These are phyloP conservation scores for Oligophagozyma castellii DNA, from an alignment of 1,139 yeast genomes.

Conservation along the genomic window DNA sequence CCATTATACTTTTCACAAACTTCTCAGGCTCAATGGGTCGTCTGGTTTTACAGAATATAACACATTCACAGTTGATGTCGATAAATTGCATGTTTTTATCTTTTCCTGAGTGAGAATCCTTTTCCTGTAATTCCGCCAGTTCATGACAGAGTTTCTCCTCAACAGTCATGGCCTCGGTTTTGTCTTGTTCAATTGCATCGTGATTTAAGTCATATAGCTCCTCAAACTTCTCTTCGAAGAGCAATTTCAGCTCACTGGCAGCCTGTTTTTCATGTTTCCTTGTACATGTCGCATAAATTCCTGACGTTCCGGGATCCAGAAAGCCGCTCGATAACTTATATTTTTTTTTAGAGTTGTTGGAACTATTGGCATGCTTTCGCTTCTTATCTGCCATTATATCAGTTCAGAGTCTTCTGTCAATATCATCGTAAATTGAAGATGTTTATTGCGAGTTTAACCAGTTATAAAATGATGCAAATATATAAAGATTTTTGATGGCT, in stretches of 20 bases:
- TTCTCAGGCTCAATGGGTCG: conserved; percentile 67
- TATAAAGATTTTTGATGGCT: too few relatives aligned
- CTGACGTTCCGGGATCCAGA: conserved; percentile 65
- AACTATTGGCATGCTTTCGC: conserved; percentile 4
- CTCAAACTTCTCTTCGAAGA: conserved; percentile 46
- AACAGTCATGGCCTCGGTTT: conserved; percentile 35
- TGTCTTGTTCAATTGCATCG: conserved; percentile 25
- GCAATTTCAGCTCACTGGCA: conserved; percentile 51
- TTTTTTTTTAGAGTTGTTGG: conserved; percentile 8
- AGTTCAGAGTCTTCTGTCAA: background rate
- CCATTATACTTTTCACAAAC: conserved; percentile 50
- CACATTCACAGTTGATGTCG: conserved; percentile 71
- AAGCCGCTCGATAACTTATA: conserved; percentile 19
- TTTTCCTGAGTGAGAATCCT: conserved; percentile 20
- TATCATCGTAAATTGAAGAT: too few relatives aligned
- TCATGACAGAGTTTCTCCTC: conserved; percentile 70
- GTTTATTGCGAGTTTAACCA: too few relatives aligned
- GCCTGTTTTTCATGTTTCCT: conserved; percentile 68
- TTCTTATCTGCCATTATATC: conserved; percentile 4
- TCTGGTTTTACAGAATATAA: conserved; percentile 67
- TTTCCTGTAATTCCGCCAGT: conserved; percentile 39
- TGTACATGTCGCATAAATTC: conserved; percentile 76
- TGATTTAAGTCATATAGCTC: conserved; percentile 35
- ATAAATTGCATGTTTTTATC: conserved; percentile 45
- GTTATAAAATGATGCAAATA: too few relatives aligned